phyloP scores from a whole-genome alignment of 2,329 filamentous ascomycete genomes.

The Paecilomyces dactylethromorphus region DNA sequence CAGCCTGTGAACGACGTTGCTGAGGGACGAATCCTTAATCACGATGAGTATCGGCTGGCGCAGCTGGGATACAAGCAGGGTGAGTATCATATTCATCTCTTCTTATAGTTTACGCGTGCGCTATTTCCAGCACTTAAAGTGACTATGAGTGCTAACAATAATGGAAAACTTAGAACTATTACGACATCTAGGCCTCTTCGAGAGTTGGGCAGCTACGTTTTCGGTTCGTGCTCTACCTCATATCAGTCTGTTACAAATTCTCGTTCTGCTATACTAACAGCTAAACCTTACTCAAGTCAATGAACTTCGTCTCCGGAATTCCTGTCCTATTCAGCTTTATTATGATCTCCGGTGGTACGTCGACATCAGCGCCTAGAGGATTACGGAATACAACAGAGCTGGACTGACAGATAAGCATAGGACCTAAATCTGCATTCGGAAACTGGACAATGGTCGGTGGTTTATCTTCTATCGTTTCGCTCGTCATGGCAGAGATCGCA shows the following conservation, averaged over 20 bases:
- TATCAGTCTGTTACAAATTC: neutral
- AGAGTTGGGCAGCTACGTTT: constrained; percentile 32
- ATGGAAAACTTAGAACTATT: neutral
- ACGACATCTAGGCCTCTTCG: constrained; percentile 15
- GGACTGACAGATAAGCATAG: neutral
- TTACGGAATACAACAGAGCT: no score
- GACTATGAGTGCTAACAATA: neutral
- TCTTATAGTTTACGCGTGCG: neutral
- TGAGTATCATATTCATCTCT: neutral
- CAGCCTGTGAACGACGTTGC: constrained; percentile 22
- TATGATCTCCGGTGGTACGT: constrained; percentile 30
- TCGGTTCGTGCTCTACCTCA: constrained; percentile 6
- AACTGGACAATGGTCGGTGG: constrained; percentile 36
- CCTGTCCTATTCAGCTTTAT: constrained; percentile 33
- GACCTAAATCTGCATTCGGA: constrained; percentile 30
- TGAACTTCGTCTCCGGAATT: constrained; percentile 35
- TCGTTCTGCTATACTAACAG: neutral
- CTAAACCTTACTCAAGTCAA: constrained; percentile 8
- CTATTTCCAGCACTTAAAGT: neutral
- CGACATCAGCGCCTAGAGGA: neutral
- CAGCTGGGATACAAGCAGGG: neutral
- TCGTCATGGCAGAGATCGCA: constrained; percentile 33
- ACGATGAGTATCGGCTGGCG: neutral
- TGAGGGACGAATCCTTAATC: neutral
- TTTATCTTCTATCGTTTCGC: constrained; percentile 27